Conservation (phyloP, 208 protist genomes). For the Tetramitus jugosus region DNA sequence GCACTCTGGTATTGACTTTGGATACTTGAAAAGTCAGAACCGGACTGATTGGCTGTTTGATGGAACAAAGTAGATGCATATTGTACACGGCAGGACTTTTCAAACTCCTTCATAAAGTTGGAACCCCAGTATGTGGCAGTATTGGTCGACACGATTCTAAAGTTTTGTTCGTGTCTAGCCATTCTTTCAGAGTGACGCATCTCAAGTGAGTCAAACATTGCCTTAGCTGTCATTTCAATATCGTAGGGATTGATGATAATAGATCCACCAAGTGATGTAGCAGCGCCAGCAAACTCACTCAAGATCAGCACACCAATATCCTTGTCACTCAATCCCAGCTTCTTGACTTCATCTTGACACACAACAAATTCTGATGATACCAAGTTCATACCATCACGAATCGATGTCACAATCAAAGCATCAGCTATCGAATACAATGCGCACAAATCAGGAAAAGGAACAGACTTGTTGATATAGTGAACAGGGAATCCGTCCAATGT, state of each 20-base stretch:
- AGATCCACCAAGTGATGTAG: conserved; percentile 36
- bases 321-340: too few species aligned
- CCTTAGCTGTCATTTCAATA: conserved; percentile 24
- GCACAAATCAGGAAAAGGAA: conserved; percentile 39
- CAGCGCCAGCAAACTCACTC: conserved; percentile 52
- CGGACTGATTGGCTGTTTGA: background rate
- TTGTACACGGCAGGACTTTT: background rate
- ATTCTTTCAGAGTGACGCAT: conserved; percentile 31
- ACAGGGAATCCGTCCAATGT: conserved; percentile 35
- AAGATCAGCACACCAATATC: conserved; percentile 48
- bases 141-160: conserved; percentile 37
- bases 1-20: background rate
- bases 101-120: conserved; percentile 30
- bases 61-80: background rate
- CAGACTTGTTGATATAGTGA: conserved; percentile 35
- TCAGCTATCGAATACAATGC: conserved; percentile 52
- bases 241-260: conserved; percentile 45
- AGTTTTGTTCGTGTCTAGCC: conserved; percentile 37
- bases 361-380: conserved; percentile 51
- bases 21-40: background rate
- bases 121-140: conserved; percentile 33
- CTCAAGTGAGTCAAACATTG: conserved; percentile 29
- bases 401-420: conserved; percentile 47
- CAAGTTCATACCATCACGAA: conserved; percentile 60
- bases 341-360: conserved; percentile 34